A percentile compares a stretch with the other conserved stretches of the same genome.
phyloP scores from a whole-genome alignment of 2,329 filamentous ascomycete genomes.

The Bertia moriformis region DNA sequence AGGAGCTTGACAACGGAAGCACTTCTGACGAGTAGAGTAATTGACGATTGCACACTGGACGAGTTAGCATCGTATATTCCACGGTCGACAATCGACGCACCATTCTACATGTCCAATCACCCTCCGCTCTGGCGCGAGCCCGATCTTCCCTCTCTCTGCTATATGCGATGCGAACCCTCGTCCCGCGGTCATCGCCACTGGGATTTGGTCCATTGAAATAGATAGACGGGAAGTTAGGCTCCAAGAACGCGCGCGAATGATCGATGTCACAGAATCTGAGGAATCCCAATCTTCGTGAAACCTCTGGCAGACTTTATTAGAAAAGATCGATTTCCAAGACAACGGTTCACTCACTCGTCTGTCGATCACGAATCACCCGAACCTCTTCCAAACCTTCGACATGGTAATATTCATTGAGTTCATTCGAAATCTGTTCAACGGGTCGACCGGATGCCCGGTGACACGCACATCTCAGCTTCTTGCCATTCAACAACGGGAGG shows the following conservation, averaged over 20 bases:
- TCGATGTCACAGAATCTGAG: conserved; percentile 25
- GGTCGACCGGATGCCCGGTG: conserved; percentile 14
- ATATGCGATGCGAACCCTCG: conserved; percentile 30
- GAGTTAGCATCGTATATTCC: conserved; percentile 2
- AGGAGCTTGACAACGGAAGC: conserved; percentile 24
- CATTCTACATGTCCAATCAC: conserved; percentile 28
- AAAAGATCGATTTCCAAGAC: too few relatives aligned
- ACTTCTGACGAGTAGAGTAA: conserved; percentile 24
- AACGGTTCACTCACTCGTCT: conserved; percentile 23
- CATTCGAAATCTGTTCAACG: conserved; percentile 23
- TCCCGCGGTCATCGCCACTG: conserved; percentile 18
- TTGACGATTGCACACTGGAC: conserved; percentile 27
- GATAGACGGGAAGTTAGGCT: conserved; percentile 24
- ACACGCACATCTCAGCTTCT: conserved; percentile 21
- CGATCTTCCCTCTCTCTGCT: conserved; percentile 29
- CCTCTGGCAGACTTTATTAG: conserved; percentile 13
- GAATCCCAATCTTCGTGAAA: conserved; percentile 28
- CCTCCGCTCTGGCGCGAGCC: conserved; percentile 18
- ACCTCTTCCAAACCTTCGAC: conserved; percentile 27
- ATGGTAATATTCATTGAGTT: conserved; percentile 26
- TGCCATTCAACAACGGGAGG: conserved; percentile 3
- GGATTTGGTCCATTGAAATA: conserved; percentile 24
- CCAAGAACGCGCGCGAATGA: conserved; percentile 24
- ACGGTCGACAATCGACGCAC: conserved; percentile 9
- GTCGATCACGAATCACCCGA: conserved; percentile 29